Evolutionary conservation across 805 yeast species (phyloP).

Genomic region (Cyberlindnera suaveolens): DNA sequence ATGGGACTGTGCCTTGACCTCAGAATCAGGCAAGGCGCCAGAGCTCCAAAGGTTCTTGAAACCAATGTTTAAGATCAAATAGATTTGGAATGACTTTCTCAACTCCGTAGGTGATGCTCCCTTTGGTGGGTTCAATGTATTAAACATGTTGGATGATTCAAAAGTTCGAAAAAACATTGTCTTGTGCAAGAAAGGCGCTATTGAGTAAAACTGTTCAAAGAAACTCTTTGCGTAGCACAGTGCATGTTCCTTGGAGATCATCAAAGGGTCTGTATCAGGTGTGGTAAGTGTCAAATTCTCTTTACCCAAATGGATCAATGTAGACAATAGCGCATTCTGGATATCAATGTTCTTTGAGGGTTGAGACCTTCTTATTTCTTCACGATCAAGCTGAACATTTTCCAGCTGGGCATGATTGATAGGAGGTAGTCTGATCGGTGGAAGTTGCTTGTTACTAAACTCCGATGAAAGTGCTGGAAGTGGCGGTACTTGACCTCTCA

Average conservation of each 20-base stretch:
- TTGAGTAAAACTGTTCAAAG: conserved; percentile 11
- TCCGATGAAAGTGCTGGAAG: not conserved
- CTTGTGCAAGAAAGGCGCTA: conserved; percentile 18
- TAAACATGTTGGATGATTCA: conserved; percentile 10
- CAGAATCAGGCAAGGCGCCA: conserved; percentile 5
- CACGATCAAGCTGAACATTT: conserved; percentile 1
- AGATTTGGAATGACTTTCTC: conserved; percentile 13
- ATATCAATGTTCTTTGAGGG: conserved; percentile 8
- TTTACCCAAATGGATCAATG: conserved; percentile 18
- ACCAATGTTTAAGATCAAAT: conserved; percentile 16
- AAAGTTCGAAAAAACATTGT: conserved; percentile 9
- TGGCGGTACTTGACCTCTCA: not conserved
- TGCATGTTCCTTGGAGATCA: conserved; percentile 14
- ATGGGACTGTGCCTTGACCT: conserved; percentile 6
- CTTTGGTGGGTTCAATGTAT: conserved; percentile 11
- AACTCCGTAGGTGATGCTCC: conserved; percentile 3
- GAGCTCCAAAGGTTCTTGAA: conserved; percentile 14
- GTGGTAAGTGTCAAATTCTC: conserved; percentile 7
- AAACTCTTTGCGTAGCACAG: conserved; percentile 12
- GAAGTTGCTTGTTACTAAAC: not conserved
- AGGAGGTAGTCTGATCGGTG: conserved; percentile 12
- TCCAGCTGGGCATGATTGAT: conserved; percentile 6
- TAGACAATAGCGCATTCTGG: conserved; percentile 19
- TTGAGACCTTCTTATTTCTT: not conserved
- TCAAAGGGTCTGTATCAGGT: conserved; percentile 7